A percentile compares a stretch with the other conserved stretches of the same genome.
Evolutionary conservation across 176 grass and related monocot genomes (phyloP).

Genomic region (Panicum miliaceum): DNA sequence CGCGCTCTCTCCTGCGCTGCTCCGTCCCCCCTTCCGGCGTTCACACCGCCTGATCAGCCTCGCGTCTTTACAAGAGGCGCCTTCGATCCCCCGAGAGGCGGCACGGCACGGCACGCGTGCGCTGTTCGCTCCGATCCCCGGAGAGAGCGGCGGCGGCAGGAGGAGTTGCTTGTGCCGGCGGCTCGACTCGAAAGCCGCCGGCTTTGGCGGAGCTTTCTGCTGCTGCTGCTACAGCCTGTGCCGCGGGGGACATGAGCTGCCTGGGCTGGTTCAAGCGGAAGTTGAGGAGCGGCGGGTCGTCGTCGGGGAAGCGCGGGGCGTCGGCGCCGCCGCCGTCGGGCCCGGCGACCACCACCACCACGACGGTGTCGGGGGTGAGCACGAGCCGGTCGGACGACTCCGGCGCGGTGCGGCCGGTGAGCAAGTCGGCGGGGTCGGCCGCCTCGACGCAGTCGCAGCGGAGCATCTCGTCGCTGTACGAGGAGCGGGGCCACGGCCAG

Average conservation of each 20-base stretch:
- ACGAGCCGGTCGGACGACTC: slow-evolving; percentile 81
- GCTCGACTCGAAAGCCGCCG: background rate
- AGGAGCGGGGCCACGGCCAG: slow-evolving; percentile 75
- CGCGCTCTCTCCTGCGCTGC: background rate
- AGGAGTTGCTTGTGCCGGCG: background rate
- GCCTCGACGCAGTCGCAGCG: slow-evolving; percentile 54
- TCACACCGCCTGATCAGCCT: slow-evolving; percentile 14
- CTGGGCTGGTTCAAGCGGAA: slow-evolving; percentile 55
- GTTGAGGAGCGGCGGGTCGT: slow-evolving; percentile 17
- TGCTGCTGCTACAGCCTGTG: background rate
- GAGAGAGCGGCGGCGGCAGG: background rate
- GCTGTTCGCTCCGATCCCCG: background rate
- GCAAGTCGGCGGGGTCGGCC: slow-evolving; percentile 69
- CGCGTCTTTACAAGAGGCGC: slow-evolving; percentile 6
- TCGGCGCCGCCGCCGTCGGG: background rate
- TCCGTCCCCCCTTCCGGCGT: background rate
- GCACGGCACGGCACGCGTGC: no score
- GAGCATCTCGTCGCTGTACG: slow-evolving; percentile 83
- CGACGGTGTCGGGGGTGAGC: slow-evolving; percentile 49
- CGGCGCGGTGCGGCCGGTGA: slow-evolving; percentile 46
- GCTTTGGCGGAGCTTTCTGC: background rate
- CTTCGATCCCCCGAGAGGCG: background rate
- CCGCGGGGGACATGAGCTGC: slow-evolving; percentile 55
- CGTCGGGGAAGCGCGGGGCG: slow-evolving; percentile 23
- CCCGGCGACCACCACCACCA: background rate